Percentiles rank a stretch among this genome's conserved stretches.
These are phyloP conservation scores for Phytophthora tentaculata DNA, from an alignment of 352 stramenopile genomes.

Conservation along the genomic window DNA sequence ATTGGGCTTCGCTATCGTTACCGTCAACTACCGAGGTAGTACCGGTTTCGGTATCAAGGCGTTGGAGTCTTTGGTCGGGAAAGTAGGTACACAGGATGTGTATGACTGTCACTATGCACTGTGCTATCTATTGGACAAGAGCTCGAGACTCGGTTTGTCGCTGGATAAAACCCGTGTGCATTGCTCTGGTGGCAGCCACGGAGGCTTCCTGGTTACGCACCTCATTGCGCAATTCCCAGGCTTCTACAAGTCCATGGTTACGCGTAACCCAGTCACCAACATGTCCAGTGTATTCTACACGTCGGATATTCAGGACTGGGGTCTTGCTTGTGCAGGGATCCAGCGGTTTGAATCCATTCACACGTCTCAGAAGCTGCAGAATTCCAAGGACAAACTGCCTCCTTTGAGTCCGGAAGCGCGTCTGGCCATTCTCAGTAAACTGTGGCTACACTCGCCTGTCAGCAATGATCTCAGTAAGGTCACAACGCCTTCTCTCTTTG, in stretches of 20 bases:
- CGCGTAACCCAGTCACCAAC: slow-evolving; percentile 94
- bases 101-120: slow-evolving; percentile 92
- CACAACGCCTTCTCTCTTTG: slow-evolving; percentile 91
- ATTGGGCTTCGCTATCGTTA: slow-evolving; percentile 91
- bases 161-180: slow-evolving; percentile 86
- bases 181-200: slow-evolving; percentile 95
- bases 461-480: slow-evolving; percentile 85
- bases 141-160: slow-evolving; percentile 41
- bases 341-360: slow-evolving; percentile 87
- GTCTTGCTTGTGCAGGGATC: slow-evolving; percentile 86
- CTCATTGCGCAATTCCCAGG: slow-evolving; percentile 94
- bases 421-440: slow-evolving; percentile 66
- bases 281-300: slow-evolving; percentile 93
- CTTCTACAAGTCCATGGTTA: slow-evolving; percentile 92
- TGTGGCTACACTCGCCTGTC: slow-evolving; percentile 92
- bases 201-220: slow-evolving; percentile 94
- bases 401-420: slow-evolving; percentile 53
- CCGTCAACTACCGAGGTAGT: slow-evolving; percentile 96
- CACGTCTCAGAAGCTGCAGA: slow-evolving; percentile 63
- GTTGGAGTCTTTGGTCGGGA: slow-evolving; percentile 91
- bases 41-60: slow-evolving; percentile 92
- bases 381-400: slow-evolving; percentile 31
- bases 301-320: slow-evolving; percentile 98
- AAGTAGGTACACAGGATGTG: slow-evolving; percentile 93
- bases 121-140: slow-evolving; percentile 70